Base-by-base conservation (phyloP, 1,139 yeast species). In the Zygosaccharomyces pseudobailii region DNA sequence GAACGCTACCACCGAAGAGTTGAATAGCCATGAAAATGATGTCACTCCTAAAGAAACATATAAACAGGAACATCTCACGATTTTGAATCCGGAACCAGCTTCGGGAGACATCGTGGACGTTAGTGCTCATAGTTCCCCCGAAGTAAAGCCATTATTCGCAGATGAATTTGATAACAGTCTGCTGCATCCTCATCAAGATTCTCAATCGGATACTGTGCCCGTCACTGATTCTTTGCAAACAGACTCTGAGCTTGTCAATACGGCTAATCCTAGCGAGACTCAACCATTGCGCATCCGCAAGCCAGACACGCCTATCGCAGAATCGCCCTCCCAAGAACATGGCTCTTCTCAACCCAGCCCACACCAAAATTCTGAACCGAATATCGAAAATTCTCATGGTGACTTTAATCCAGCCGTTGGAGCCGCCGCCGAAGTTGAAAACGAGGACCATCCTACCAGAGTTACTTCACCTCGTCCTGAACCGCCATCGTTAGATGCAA, bases 121-220 rank as follows among this genome's bases (percentile, higher is more conserved):
- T 27, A 38, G 24, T 9, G n/a, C n/a, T 27, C 41, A 38, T n/a
- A 28, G 33, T 10, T 38, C 41, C 28, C 30, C 22, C 25, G 41
- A 38, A 28, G 41, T 38, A n/a, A 9, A 38, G 22, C 34, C 41
- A 25, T 38, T 38, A 38, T 38, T 38, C 10, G 34, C 41, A 13
- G 34, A 38, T 19, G 24, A 38, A 10, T 10, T n/a, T 9, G 22
- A 9, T 6, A 17, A 27, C 9, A 13, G 22, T 30, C 33, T n/a
- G 10, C 13, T 30, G 19, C 19, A 30, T 7, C 5, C 10, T 7
- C 33, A 13, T 6, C 25, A 19, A 23, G 24, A 24, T 6, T 6
- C 17, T 7, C n/a, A 38, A 23, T 38, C 17, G 19, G 28, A 38
- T 7, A 8, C n/a, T 13, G 41, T 27, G 20, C 17, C 17, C 17